phyloP scores from a whole-genome alignment of 192 early-diverging fungal species.

The Gaertneriomyces sp. region DNA sequence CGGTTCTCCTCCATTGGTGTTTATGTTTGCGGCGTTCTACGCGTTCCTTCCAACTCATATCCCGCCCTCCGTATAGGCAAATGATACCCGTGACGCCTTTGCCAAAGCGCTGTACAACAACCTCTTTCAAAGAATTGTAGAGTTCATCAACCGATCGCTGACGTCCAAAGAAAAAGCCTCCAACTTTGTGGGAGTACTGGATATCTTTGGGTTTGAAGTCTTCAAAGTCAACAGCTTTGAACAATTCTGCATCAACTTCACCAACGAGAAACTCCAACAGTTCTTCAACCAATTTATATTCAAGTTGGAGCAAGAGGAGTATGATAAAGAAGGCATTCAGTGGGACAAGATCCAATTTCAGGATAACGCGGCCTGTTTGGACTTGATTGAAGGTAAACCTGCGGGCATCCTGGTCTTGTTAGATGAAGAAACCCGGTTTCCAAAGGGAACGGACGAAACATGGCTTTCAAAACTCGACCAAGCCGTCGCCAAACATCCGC shows the following conservation, averaged over 20 bases:
- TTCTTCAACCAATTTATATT: conserved; percentile 73
- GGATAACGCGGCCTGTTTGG: conserved; percentile 49
- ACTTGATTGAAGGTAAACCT: conserved; percentile 55
- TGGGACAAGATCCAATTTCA: conserved; percentile 55
- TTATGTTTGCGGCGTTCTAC: no score
- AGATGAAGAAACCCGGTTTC: conserved; percentile 57
- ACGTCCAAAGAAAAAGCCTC: conserved; percentile 31
- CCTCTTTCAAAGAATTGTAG: conserved; percentile 48
- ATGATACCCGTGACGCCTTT: conserved; percentile 55
- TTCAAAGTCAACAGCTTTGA: conserved; percentile 55
- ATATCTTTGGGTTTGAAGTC: conserved; percentile 62
- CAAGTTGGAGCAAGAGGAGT: conserved; percentile 60
- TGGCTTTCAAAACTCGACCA: conserved; percentile 45
- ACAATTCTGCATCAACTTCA: conserved; percentile 96
- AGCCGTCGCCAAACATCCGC: conserved; percentile 39
- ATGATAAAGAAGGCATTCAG: conserved; percentile 51
- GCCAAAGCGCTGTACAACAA: conserved; percentile 52
- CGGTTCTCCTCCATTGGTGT: no score
- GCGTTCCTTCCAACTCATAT: no score
- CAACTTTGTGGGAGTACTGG: conserved; percentile 52
- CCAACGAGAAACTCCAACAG: conserved; percentile 96
- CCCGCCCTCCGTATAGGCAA: conserved; percentile 46
- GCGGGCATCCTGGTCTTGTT: conserved; percentile 48
- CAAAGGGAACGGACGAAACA: conserved; percentile 54
- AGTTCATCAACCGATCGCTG: conserved; percentile 51